Evolutionary conservation across 1,284 basidiomycete genomes (phyloP).

Genomic region (Ceratobasidium sp.): DNA sequence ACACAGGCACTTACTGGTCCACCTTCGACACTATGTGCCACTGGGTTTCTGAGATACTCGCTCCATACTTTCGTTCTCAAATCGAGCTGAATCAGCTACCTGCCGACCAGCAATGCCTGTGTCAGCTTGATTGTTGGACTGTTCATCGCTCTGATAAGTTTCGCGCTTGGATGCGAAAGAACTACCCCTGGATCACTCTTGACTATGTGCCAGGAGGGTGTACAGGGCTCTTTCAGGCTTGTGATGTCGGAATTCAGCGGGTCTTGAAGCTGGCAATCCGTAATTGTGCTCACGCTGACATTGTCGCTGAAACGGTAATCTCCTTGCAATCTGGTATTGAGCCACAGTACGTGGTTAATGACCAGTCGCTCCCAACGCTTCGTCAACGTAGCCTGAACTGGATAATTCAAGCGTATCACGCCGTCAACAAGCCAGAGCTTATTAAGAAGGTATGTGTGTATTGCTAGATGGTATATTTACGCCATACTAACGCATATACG

Average conservation of each 20-base stretch:
- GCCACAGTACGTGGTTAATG: too few species aligned
- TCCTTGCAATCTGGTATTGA: not conserved
- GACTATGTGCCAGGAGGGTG: conserved; percentile 53
- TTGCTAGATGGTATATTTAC: not conserved
- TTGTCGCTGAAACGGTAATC: conserved; percentile 53
- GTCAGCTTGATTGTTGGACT: conserved; percentile 59
- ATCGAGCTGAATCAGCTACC: conserved; percentile 4
- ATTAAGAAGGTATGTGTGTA: conserved; percentile 30
- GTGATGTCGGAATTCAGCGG: conserved; percentile 56
- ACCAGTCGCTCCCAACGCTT: not conserved
- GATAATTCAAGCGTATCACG: conserved; percentile 4
- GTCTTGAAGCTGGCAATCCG: conserved; percentile 56
- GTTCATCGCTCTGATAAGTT: conserved; percentile 60
- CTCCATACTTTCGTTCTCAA: conserved; percentile 18
- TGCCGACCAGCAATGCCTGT: conserved; percentile 50
- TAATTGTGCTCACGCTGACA: conserved; percentile 55
- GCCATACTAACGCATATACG: not conserved
- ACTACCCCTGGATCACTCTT: conserved; percentile 52
- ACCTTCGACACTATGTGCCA: conserved; percentile 1
- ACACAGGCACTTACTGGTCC: conserved; percentile 17
- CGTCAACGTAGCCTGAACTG: conserved; percentile 11
- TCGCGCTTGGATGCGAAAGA: conserved; percentile 53
- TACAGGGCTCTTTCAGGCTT: conserved; percentile 54
- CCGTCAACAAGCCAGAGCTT: conserved; percentile 27
- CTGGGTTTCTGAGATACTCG: conserved; percentile 15